Base-by-base conservation (phyloP, 129 eudicot species). In the Flaveria sonorensis region DNA sequence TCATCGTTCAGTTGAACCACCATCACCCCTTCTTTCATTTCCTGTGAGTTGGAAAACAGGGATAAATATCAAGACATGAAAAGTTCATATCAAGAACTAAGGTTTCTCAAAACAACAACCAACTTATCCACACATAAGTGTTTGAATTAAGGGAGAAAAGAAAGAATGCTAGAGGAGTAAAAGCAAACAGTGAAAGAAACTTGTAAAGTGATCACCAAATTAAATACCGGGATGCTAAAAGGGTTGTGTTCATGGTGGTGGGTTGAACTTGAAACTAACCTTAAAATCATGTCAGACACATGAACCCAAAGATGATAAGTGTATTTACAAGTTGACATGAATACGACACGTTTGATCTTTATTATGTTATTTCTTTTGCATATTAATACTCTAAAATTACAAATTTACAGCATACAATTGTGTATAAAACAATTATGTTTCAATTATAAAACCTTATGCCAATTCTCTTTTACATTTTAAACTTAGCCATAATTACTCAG, bases 1-100 rank as follows among this genome's bases (percentile, higher is more conserved):
- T 80, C 79, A 36, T 81, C 78, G 53, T 48, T 80, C 61, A 77
- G 59, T 65, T 77, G 71, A 62, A 62, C 64, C 45, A 53, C 57
- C 36, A 63, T 72, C 68, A 70, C 3, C 18, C 64, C 83, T 52
- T 76, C 86, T 48, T 69, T 82, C 76, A 75, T 83, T 50, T 83
- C 87, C 89, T 83, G 52, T 26, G 16, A 75, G 21, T 12, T 0
- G 16, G 1, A 59, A 56, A 52, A 52, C 7, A 18, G 0, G 28
- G 14, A 20, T 9, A 56, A 20, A 10, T 56, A 20, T 56, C 28
- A 9, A 3, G 36, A 30, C 36, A 30, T 30, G 36, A 30, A 30
- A 30, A 4, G 0, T 30, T 30, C 36, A 30, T 30, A 30, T 30
- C 6, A 30, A 30, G 36, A 30, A 30, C 36, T 30, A 4, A 30